phyloP scores from a whole-genome alignment of 1,139 yeast genomes.

The Nakaseomyces kungkrabaensis region DNA sequence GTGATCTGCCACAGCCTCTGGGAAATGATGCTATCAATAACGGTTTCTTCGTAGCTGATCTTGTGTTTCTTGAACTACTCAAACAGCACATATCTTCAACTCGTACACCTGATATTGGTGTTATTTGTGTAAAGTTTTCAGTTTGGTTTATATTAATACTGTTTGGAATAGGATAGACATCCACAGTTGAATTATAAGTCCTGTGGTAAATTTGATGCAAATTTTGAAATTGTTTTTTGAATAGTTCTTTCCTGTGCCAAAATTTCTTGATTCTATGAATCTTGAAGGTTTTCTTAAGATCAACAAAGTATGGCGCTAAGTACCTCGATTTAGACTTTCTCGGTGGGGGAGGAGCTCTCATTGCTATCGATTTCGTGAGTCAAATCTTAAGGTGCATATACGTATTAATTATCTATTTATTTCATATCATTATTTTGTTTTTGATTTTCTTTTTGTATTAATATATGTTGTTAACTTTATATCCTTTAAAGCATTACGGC shows the following conservation, averaged over 20 bases:
- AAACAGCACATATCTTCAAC: constrained; percentile 23
- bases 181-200: background rate
- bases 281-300: constrained; percentile 11
- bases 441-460: no score
- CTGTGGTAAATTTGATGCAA: constrained; percentile 2
- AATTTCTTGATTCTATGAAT: constrained; percentile 15
- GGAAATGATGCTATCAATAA: constrained; percentile 24
- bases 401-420: no score
- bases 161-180: constrained; percentile 2
- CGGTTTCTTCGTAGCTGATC: constrained; percentile 18
- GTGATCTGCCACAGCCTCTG: constrained; percentile 22
- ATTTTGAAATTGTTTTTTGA: background rate
- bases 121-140: constrained; percentile 2
- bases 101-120: constrained; percentile 17
- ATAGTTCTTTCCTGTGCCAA: constrained; percentile 18
- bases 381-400: no score
- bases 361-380: constrained; percentile 3
- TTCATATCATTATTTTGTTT: no score
- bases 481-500: no score
- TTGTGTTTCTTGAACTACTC: constrained; percentile 15
- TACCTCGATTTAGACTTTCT: constrained; percentile 19
- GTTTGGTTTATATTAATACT: background rate
- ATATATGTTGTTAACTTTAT: no score
- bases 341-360: constrained; percentile 29
- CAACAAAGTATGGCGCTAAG: constrained; percentile 9